Evolutionary conservation across 2,329 filamentous ascomycete genomes (phyloP).

Genomic region (Xenoacremonium recifei): DNA sequence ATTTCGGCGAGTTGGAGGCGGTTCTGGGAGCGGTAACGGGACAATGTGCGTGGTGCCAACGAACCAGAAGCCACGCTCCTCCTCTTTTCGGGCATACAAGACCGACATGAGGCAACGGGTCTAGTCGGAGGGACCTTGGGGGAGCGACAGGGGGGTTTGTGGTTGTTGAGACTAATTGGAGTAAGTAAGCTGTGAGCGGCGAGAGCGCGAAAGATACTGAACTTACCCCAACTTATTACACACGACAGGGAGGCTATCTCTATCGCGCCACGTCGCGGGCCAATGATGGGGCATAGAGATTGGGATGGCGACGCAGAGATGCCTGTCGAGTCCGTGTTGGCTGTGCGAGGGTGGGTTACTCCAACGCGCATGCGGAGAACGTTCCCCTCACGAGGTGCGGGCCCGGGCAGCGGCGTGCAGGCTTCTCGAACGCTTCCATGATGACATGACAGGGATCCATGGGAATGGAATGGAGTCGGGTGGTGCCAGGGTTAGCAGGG

Average conservation of each 20-base stretch:
- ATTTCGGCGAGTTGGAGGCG: background rate
- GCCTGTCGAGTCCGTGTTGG: background rate
- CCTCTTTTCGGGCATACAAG: background rate
- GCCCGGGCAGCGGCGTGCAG: no score
- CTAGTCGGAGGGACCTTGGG: background rate
- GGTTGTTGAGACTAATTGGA: background rate
- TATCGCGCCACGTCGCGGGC: background rate
- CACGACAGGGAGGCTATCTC: no score
- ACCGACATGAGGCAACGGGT: no score
- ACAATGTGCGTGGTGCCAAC: background rate
- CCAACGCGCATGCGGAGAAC: background rate
- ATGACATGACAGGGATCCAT: no score
- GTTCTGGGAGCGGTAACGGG: background rate
- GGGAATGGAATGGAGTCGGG: no score
- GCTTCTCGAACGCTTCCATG: no score
- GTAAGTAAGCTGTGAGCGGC: background rate
- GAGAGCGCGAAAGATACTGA: background rate
- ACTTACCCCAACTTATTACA: background rate
- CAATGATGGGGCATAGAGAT: background rate
- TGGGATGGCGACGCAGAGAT: background rate
- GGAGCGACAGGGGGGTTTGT: background rate
- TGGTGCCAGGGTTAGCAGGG: background rate
- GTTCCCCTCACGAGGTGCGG: background rate
- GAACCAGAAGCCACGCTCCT: background rate
- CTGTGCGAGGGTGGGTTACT: background rate